These are phyloP conservation scores for Colletotrichum eleusines DNA, from an alignment of 2,329 filamentous ascomycete genomes.

Conservation along the genomic window DNA sequence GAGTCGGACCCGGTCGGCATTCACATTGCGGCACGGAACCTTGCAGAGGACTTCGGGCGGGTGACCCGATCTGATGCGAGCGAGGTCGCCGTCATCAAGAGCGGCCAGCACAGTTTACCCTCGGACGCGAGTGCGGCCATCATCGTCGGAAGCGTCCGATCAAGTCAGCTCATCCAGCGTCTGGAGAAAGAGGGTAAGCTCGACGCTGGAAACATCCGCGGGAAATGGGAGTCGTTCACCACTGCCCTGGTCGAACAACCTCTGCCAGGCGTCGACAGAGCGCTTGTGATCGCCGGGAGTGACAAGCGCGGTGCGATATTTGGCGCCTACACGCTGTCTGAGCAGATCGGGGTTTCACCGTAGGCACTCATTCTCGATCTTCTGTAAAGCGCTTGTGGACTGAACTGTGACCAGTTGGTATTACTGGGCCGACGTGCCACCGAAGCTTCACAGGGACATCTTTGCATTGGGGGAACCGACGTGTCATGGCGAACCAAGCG, in stretches of 20 bases:
- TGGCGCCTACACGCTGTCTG: slow-evolving; percentile 69
- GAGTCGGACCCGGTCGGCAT: slow-evolving; percentile 49
- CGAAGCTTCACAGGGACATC: slow-evolving; percentile 60
- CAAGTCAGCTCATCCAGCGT: slow-evolving; percentile 61
- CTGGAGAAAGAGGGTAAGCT: slow-evolving; percentile 57
- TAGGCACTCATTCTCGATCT: slow-evolving; percentile 37
- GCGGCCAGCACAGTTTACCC: background rate
- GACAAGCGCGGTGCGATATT: slow-evolving; percentile 71
- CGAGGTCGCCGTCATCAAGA: slow-evolving; percentile 1
- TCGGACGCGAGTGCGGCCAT: slow-evolving; percentile 3
- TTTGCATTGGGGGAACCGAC: slow-evolving; percentile 62
- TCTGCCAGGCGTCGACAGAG: slow-evolving; percentile 59
- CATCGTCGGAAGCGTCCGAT: slow-evolving; percentile 47
- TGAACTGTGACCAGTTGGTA: slow-evolving; percentile 57
- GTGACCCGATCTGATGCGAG: slow-evolving; percentile 42
- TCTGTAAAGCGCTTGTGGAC: background rate
- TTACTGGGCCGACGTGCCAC: slow-evolving; percentile 70
- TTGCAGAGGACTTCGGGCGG: slow-evolving; percentile 47
- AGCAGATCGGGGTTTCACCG: slow-evolving; percentile 73
- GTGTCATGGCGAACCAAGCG: slow-evolving; percentile 64
- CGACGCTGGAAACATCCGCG: slow-evolving; percentile 60
- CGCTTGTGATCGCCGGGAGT: slow-evolving; percentile 68
- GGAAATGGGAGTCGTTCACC: slow-evolving; percentile 69
- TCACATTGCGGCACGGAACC: slow-evolving; percentile 50
- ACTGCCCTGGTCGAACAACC: slow-evolving; percentile 59